phyloP scores from a whole-genome alignment of 2,329 filamentous ascomycete species.

The Diaporthe amygdali region DNA sequence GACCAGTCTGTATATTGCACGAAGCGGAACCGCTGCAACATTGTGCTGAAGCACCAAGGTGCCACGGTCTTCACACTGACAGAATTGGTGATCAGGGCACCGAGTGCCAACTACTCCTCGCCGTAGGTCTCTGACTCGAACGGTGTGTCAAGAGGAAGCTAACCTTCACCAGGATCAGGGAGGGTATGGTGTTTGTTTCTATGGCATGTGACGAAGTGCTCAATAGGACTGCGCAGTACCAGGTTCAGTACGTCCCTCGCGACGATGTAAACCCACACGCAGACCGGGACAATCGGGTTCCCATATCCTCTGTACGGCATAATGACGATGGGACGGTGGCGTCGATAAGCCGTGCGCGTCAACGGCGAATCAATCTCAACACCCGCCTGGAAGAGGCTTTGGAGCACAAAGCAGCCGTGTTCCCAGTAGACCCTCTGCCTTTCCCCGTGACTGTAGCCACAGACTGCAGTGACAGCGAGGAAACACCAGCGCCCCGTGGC shows the following conservation, averaged over 20 bases:
- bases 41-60: conserved; percentile 82
- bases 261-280: conserved; percentile 29
- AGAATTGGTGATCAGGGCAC: conserved; percentile 87
- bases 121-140: conserved; percentile 65
- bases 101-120: conserved; percentile 79
- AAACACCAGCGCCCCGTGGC: conserved; percentile 25
- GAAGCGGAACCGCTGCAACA: conserved; percentile 84
- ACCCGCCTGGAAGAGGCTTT: conserved; percentile 48
- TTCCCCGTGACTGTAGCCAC: conserved; percentile 37
- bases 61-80: conserved; percentile 82
- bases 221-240: conserved; percentile 74
- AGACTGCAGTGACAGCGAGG: conserved; percentile 66
- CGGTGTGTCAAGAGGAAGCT: neutral
- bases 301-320: conserved; percentile 57
- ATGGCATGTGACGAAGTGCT: conserved; percentile 84
- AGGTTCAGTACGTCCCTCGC: conserved; percentile 66
- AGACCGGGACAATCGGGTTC: conserved; percentile 28
- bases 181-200: conserved; percentile 90
- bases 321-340: conserved; percentile 57
- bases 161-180: conserved; percentile 68
- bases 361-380: conserved; percentile 49
- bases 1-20: conserved; percentile 86
- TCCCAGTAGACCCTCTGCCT: conserved; percentile 19
- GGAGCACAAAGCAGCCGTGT: conserved; percentile 33
- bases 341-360: conserved; percentile 48